Conservation (phyloP, 2,329 filamentous ascomycete species). For the Tolypocladium ovalisporum region DNA sequence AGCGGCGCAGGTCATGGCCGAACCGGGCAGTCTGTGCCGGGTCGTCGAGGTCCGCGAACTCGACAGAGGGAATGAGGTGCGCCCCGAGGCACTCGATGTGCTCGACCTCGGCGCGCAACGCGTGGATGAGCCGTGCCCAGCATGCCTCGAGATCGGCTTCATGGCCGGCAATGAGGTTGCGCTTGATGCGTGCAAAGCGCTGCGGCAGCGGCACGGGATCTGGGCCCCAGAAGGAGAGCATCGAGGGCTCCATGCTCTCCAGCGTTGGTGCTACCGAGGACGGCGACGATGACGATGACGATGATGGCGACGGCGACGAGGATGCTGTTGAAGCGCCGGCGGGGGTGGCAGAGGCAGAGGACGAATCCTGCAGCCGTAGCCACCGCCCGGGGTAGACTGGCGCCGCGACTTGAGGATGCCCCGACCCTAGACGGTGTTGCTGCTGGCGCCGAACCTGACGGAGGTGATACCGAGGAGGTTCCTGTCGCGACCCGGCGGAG, state of each 20-base stretch:
- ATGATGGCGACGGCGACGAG: background rate
- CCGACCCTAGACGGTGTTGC: background rate
- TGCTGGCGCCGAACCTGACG: background rate
- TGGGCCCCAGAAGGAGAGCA: slow-evolving; percentile 45
- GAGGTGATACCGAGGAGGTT: background rate
- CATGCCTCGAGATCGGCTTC: slow-evolving; percentile 43
- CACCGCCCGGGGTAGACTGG: background rate
- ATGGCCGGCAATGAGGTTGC: slow-evolving; percentile 39
- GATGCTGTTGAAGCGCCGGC: background rate
- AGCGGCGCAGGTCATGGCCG: slow-evolving; percentile 43
- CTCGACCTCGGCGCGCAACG: slow-evolving; percentile 39
- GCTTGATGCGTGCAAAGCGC: slow-evolving; percentile 46
- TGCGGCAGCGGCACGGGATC: slow-evolving; percentile 47
- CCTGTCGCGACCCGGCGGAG: background rate
- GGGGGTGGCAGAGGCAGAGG: background rate
- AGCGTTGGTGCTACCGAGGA: background rate
- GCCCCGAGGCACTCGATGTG: slow-evolving; percentile 39
- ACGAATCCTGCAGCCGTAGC: background rate
- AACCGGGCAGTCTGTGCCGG: slow-evolving; percentile 41
- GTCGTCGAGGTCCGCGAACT: slow-evolving; percentile 38
- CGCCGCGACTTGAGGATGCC: background rate
- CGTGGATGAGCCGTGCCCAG: slow-evolving; percentile 42
- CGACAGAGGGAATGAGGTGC: slow-evolving; percentile 44
- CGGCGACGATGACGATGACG: background rate
- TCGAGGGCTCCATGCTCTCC: slow-evolving; percentile 6